Base-by-base conservation (phyloP, 148 eudicot genomes). In the Camellia japonica region DNA sequence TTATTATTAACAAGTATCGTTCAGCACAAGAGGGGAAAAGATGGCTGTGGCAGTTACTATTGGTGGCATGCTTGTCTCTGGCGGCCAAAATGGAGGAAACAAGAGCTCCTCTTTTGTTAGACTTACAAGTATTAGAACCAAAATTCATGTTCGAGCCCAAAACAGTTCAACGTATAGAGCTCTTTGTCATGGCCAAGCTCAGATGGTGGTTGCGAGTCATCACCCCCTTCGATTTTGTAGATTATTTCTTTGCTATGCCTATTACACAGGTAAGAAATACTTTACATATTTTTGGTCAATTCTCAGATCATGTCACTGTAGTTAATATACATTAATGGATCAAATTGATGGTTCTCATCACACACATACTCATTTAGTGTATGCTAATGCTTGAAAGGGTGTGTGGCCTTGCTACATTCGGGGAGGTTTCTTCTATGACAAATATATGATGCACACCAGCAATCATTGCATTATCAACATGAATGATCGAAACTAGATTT, bases 21-120 rank as follows among this genome's bases (percentile, higher is more conserved):
- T 20, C 19, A 3, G 2, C 10, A 42, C 59, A 76, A 70, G 56
- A 63, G 47, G 69, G 59, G 70, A 46, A 76, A 47, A 51, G 5
- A 47, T 76, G 79, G 79, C 6, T 56, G 56, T 76, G 70, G 79
- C 70, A 76, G 70, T 30, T 76, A 20, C n/a, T n/a, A n/a, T n/a
- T n/a, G n/a, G n/a, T 76, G 69, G 79, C 79, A 23, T 76, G 79
- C 58, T 76, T 76, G 70, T 76, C 70, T 46, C 79, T 76, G 16
- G 79, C 79, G 4, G 79, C 79, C 19, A 76, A 76, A 63, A 76
- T 76, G 79, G 70, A 76, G 70, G 79, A 76, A 76, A 47, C 69
- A 11, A 61, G 44, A n/a, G 79, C 63, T 65, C 79, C 79, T 23
- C 79, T 61, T 62, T 15, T 76, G 68, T 5, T 46, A 12, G 58